Base-by-base conservation (phyloP, 108 stramenopile genomes). In the Pseudonitzschia pungens region DNA sequence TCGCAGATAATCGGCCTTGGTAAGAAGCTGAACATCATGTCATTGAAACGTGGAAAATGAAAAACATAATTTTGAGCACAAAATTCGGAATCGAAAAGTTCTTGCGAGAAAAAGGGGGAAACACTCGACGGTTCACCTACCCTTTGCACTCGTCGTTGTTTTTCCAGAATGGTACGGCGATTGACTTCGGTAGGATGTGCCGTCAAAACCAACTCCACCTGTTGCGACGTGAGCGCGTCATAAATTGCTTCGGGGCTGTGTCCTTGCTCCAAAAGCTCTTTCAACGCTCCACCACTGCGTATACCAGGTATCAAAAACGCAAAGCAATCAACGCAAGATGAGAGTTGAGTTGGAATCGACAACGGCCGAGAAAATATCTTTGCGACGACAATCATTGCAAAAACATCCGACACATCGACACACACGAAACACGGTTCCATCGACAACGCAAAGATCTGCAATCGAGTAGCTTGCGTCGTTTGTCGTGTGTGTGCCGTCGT, bases 151-250 rank as follows among this genome's bases (percentile, higher is more conserved):
- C 90, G 77, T 1, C 82, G 64, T 31, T 95, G 90, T 70, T 95
- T 95, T 54, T 89, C 84, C 31, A 98, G 79, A 60, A 96, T 79
- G 0, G 96, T 96, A 41, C 97, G 86, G 24, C 98, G 92, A 81
- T 99, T 97, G 60, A 99, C 95, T 85, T 99, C 96, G 24, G 98
- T 98, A 4, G 98, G 98, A 66, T 99, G 98, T 12, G 98, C 98
- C 18, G 98, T 99, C 54, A 99, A 77, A 11, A 99, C 96, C 21
- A 98, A 78, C 71, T 99, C 98, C 10, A 94, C 91, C 54, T 84
- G 80, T 69, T 99, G 98, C 22, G 58, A 83, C 56, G 82, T 71
- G 12, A 98, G 70, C 18, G 92, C 83, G 21, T 96, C 80, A 76
- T 69, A 93, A 28, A 97, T 75, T 56, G 84, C 85, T 12, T 95